These are phyloP conservation scores for Lasiodiplodia sp. DNA, from an alignment of 2,329 filamentous ascomycete genomes.

Conservation along the genomic window DNA sequence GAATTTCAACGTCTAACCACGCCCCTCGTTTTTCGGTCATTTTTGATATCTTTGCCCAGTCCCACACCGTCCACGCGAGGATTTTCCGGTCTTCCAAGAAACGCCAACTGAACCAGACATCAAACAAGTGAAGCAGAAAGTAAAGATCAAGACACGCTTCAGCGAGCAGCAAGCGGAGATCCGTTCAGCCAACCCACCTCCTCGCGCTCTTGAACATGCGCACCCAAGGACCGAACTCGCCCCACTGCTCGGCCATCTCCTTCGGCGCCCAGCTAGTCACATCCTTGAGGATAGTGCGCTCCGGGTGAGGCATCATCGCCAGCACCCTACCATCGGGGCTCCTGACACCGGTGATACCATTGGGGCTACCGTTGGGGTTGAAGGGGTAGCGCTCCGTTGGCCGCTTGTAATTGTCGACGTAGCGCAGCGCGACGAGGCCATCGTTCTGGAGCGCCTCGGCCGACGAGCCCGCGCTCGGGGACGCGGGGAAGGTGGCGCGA, in stretches of 20 bases:
- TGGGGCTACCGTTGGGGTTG: constrained; percentile 87
- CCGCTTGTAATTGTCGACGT: constrained; percentile 80
- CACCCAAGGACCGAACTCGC: constrained; percentile 84
- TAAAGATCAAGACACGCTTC: background rate
- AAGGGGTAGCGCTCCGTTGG: constrained; percentile 84
- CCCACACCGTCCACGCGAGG: background rate
- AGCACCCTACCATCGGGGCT: constrained; percentile 80
- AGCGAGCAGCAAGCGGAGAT: background rate
- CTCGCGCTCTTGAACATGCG: constrained; percentile 87
- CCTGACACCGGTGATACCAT: constrained; percentile 80
- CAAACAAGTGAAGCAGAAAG: background rate
- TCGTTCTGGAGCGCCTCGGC: constrained; percentile 64
- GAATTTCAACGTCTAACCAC: background rate
- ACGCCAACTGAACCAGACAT: background rate
- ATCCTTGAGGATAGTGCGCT: constrained; percentile 84
- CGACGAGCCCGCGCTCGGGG: constrained; percentile 46
- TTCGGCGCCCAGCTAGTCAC: constrained; percentile 78
- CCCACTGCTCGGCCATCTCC: constrained; percentile 69
- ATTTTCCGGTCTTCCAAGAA: background rate
- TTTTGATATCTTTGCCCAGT: background rate
- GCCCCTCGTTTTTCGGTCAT: background rate
- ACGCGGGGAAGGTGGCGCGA: constrained; percentile 64
- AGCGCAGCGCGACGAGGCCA: constrained; percentile 79
- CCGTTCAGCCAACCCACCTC: constrained; percentile 75
- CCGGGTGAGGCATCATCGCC: constrained; percentile 92